These are phyloP conservation scores for Sarocladium kiliense DNA, from an alignment of 2,329 filamentous ascomycete species.

Conservation along the genomic window DNA sequence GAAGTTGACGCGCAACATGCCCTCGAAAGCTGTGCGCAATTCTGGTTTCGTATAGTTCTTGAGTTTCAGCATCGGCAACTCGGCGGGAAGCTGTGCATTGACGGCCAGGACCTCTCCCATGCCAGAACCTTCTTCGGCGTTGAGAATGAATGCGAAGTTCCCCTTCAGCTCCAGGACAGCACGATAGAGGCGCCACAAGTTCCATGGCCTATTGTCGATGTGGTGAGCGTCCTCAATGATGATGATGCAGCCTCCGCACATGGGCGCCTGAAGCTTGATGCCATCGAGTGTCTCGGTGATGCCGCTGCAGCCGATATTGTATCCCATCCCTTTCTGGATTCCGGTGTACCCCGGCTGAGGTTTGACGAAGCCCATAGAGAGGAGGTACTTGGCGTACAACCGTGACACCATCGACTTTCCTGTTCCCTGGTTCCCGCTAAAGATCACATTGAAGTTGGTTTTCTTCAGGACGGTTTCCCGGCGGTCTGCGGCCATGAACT, in stretches of 20 bases:
- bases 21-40: constrained; percentile 10
- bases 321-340: constrained; percentile 21
- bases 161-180: constrained; percentile 20
- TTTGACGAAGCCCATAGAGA: constrained; percentile 11
- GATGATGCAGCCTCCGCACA: constrained; percentile 13
- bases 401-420: constrained; percentile 58
- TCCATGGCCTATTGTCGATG: constrained; percentile 22
- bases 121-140: constrained; percentile 21
- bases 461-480: constrained; percentile 46
- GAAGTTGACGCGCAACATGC: constrained; percentile 9
- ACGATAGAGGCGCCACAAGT: constrained; percentile 22
- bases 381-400: constrained; percentile 50
- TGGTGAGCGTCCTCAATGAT: constrained; percentile 24
- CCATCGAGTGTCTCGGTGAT: constrained; percentile 27
- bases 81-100: constrained; percentile 17
- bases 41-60: constrained; percentile 11
- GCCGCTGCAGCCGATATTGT: constrained; percentile 18
- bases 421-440: constrained; percentile 25
- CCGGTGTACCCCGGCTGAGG: constrained; percentile 39
- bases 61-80: constrained; percentile 17
- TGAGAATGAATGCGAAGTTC: constrained; percentile 23
- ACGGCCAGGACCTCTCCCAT: constrained; percentile 7
- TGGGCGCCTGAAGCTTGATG: constrained; percentile 33
- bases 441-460: constrained; percentile 24
- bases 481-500: constrained; percentile 45